Evolutionary conservation across 164 flowering plant species (phyloP).

Genomic region (Stephania japonica): DNA sequence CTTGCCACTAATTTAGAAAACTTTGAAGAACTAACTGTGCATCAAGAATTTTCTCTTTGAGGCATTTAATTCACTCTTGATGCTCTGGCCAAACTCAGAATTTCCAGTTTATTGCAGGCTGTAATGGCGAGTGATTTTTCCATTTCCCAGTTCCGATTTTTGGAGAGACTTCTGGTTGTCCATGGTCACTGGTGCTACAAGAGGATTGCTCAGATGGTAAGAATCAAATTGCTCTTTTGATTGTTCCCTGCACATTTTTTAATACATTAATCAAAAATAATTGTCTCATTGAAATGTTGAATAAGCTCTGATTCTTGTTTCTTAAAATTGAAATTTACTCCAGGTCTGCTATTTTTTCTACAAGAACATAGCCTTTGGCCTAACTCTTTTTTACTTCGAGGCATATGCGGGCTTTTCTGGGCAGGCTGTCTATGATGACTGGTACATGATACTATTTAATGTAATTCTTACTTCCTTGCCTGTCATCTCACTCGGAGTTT

Average conservation of each 20-base stretch:
- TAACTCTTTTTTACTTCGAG: conserved; percentile 96
- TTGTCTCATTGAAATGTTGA: background rate
- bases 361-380: conserved; percentile 96
- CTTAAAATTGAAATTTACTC: conserved; percentile 8
- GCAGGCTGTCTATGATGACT: conserved; percentile 86
- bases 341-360: conserved; percentile 99
- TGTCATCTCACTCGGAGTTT: conserved; percentile 86
- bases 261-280: background rate
- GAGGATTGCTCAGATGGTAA: conserved; percentile 85
- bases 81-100: conserved; percentile 15
- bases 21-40: background rate
- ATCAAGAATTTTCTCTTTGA: conserved; percentile 3
- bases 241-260: background rate
- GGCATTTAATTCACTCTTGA: background rate
- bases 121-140: conserved; percentile 90
- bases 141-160: conserved; percentile 72
- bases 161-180: conserved; percentile 74
- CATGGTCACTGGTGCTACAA: conserved; percentile 94
- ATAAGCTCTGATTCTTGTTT: background rate
- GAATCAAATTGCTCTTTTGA: background rate
- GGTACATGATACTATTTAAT: conserved; percentile 86
- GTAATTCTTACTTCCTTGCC: conserved; percentile 93
- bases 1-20: background rate
- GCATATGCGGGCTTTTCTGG: conserved; percentile 92
- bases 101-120: conserved; percentile 46